Conservation (phyloP, 805 yeast species). For the Monosporozyma aquatica region DNA sequence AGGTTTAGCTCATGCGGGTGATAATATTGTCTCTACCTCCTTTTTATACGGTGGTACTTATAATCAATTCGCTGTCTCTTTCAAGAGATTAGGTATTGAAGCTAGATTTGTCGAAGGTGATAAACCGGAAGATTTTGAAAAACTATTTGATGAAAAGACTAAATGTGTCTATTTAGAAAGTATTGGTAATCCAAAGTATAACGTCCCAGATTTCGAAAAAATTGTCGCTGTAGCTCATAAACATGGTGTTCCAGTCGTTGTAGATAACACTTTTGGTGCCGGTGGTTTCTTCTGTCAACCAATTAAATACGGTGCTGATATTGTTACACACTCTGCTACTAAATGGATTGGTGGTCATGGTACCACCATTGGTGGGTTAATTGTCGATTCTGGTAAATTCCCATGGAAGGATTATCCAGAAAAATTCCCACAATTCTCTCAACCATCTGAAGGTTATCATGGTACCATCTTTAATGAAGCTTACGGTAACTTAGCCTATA, state of each 20-base stretch:
- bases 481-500: slow-evolving; percentile 70
- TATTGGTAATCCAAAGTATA: slow-evolving; percentile 88
- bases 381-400: slow-evolving; percentile 86
- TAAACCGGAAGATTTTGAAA: slow-evolving; percentile 58
- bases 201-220: slow-evolving; percentile 82
- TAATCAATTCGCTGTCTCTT: slow-evolving; percentile 88
- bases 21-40: slow-evolving; percentile 80
- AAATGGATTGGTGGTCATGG: slow-evolving; percentile 99
- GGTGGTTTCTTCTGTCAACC: slow-evolving; percentile 87
- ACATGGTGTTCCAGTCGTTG: slow-evolving; percentile 82
- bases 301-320: slow-evolving; percentile 82
- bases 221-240: slow-evolving; percentile 71
- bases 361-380: slow-evolving; percentile 84
- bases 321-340: slow-evolving; percentile 89
- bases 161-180: slow-evolving; percentile 85
- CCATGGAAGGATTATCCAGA: slow-evolving; percentile 82
- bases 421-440: slow-evolving; percentile 82
- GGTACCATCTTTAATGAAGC: slow-evolving; percentile 78
- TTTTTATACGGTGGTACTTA: slow-evolving; percentile 92
- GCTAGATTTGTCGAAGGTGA: slow-evolving; percentile 82
- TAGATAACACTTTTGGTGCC: slow-evolving; percentile 95
- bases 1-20: slow-evolving; percentile 80
- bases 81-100: slow-evolving; percentile 82
- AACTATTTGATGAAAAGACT: slow-evolving; percentile 71
- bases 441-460: slow-evolving; percentile 91